Conservation (phyloP, 2,329 filamentous ascomycete genomes). For the Pseudogymnoascus sp. region DNA sequence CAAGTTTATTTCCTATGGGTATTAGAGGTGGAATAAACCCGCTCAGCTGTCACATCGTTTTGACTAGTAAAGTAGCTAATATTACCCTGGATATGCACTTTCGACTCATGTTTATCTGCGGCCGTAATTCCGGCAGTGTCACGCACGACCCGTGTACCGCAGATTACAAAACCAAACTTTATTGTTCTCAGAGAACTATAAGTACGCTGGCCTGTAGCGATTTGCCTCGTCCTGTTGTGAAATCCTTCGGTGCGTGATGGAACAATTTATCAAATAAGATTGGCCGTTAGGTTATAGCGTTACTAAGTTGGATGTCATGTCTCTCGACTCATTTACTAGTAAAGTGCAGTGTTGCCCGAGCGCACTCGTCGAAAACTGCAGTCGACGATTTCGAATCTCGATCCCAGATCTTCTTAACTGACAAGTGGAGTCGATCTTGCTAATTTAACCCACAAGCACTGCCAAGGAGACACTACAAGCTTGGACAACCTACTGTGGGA, state of each 20-base stretch:
- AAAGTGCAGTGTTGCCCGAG: neutral
- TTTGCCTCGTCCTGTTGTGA: neutral
- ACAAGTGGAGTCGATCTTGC: neutral
- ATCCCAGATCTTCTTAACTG: neutral
- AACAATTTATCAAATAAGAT: neutral
- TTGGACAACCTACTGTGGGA: neutral
- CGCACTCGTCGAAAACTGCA: neutral
- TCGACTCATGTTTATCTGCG: neutral
- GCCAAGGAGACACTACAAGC: neutral
- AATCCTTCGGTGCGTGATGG: neutral
- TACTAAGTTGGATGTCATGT: neutral
- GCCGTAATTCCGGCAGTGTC: neutral
- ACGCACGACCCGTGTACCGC: neutral
- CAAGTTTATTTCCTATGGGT: neutral
- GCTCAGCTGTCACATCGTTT: neutral
- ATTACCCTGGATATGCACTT: neutral
- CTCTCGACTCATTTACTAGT: neutral
- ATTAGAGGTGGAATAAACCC: constrained; percentile 13
- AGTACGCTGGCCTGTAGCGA: neutral
- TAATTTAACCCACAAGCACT: neutral
- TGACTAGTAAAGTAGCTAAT: neutral
- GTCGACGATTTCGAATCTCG: neutral
- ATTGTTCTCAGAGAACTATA: neutral
- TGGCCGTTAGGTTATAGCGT: neutral
- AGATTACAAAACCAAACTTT: neutral